Base-by-base conservation (phyloP, 2,329 filamentous ascomycete species). In the Berkeleyomyces rouxiae region DNA sequence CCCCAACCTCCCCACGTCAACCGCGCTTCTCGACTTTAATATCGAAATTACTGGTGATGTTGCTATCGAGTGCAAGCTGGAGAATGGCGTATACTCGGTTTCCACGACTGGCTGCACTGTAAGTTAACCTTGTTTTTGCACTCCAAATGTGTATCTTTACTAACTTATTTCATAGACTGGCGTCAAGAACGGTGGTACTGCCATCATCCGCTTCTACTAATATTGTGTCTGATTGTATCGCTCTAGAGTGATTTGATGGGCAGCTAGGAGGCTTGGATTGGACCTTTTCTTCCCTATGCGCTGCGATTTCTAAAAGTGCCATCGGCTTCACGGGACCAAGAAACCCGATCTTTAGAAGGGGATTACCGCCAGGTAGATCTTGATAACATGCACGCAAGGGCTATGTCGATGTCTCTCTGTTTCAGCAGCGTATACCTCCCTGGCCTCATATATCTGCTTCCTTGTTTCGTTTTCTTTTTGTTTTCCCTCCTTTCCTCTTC, bases 1-100 rank as follows among this genome's bases (percentile, higher is more conserved):
- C 80, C 84, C 85, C 71, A 96, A 97, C 78, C 70, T 75, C 65
- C 90, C 90, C 4, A 95, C 88, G 63, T 89, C 83, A 68, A 72
- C 74, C 16, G 84, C 82, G 44, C 74, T 77, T 66, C 84, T 96
- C 46, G 79, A 90, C 73, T 96, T 87, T 77, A 87, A 86, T 71
- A 83, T 96, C 70, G 81, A 85, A 69, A 86, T 96, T 67, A 76
- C 70, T 51, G 90, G 89, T 62, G 85, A 88, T 66, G 73, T 77
- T 62, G 75, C 70, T 67, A 36, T 31, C 33, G 23, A 55, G 13
- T 95, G 89, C 81, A 82, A 79, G 67, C 86, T 86, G 70, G 76
- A 81, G 67, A 76, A 83, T 66, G 85, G 86, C 63, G 68, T 76
- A 66, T 93, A 85, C 76, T 72, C 75, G 43, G 80, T 80, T 67